These are phyloP conservation scores for Iberis pinnata DNA, from an alignment of 345 rosid species.

Conservation along the genomic window DNA sequence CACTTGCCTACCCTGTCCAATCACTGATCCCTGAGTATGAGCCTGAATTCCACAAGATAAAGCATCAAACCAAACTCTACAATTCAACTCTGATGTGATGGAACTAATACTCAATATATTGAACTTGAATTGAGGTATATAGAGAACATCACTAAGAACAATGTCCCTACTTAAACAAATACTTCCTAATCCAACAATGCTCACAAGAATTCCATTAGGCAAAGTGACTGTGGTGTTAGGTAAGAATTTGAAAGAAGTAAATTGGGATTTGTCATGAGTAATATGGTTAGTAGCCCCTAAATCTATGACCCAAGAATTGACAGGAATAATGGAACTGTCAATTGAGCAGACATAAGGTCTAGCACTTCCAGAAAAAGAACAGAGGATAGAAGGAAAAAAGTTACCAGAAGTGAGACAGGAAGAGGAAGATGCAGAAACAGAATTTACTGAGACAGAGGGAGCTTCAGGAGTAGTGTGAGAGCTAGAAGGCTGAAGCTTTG, in stretches of 20 bases:
- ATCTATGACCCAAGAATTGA: not conserved
- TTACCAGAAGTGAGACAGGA: not conserved
- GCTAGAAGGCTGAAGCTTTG: not conserved
- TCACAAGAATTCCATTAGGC: not conserved
- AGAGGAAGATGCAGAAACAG: not conserved
- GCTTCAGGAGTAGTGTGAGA: not conserved
- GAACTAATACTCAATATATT: not conserved
- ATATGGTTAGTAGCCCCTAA: not conserved
- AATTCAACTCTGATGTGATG: fast-evolving
- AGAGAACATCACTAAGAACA: fast-evolving
- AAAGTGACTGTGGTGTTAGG: not conserved
- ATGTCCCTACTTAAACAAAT: fast-evolving
- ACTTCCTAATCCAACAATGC: not conserved
- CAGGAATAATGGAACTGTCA: not conserved
- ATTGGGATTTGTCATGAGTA: not conserved
- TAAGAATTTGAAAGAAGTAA: not conserved
- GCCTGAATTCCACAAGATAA: not conserved
- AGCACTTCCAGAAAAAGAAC: not conserved
- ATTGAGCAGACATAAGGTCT: not conserved
- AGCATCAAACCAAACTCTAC: not conserved
- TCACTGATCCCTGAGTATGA: not conserved
- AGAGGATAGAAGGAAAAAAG: not conserved
- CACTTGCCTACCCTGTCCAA: not conserved
- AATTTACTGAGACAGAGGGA: not conserved
- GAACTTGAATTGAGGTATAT: not conserved